Percentiles rank a stretch among this genome's conserved stretches.
Evolutionary conservation across 2,329 filamentous ascomycete genomes (phyloP).

Genomic region (Daldinia sp.): DNA sequence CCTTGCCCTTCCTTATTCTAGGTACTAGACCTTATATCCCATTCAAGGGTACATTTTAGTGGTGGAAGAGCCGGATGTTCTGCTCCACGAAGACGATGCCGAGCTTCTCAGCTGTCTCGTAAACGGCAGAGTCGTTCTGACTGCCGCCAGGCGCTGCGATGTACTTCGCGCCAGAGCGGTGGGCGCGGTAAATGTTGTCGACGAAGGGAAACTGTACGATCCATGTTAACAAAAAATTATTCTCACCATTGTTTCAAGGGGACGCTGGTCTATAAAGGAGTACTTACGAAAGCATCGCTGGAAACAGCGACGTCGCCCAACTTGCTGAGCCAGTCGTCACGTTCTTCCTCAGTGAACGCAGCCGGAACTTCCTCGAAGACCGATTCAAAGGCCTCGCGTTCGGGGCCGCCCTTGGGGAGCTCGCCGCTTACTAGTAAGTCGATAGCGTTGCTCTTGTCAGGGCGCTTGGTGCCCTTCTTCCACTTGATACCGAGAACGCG

Average conservation of each 20-base stretch:
- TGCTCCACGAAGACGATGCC: constrained; percentile 97
- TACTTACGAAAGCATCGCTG: constrained; percentile 91
- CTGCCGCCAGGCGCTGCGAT: constrained; percentile 92
- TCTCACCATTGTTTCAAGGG: neutral
- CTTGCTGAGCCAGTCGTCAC: constrained; percentile 84
- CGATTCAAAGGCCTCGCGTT: constrained; percentile 85
- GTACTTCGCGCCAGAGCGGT: constrained; percentile 91
- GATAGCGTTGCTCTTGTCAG: constrained; percentile 98
- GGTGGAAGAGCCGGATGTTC: constrained; percentile 92
- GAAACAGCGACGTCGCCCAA: constrained; percentile 84
- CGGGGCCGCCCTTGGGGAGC: constrained; percentile 81
- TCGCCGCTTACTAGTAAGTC: constrained; percentile 92
- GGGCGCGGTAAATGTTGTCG: constrained; percentile 95
- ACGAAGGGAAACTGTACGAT: constrained; percentile 88
- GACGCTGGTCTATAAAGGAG: neutral
- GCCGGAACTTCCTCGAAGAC: constrained; percentile 89
- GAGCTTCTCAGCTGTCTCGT: constrained; percentile 89
- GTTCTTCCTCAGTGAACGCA: constrained; percentile 84
- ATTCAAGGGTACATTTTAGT: constrained; percentile 61
- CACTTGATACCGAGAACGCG: constrained; percentile 88
- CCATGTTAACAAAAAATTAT: constrained; percentile 39
- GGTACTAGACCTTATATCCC: neutral
- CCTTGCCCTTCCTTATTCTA: neutral
- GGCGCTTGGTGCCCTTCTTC: constrained; percentile 96
- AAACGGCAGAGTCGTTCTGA: constrained; percentile 82